Evolutionary conservation across 495 filamentous ascomycete species (phyloP), one percentile per base, ranked within the genome.

Genomic region (Xylaria grammica): DNA sequence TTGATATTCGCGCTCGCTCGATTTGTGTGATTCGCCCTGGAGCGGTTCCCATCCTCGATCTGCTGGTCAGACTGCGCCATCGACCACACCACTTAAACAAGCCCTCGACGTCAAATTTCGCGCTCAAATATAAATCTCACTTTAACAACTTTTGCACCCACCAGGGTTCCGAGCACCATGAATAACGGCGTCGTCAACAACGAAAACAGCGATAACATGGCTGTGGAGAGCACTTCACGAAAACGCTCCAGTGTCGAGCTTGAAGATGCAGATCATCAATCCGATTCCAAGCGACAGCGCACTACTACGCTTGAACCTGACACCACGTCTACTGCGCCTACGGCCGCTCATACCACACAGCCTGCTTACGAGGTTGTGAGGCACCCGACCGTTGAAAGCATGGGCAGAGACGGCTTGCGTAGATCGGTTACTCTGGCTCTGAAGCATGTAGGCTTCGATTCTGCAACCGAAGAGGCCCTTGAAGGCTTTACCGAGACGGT

Each of bases 361-460:
- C 22, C 48, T 19, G 5, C 22, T 15, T 69, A 51, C 22, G 48
- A 69, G 32, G 53, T 60, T 4, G 63, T 56, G 11, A 60, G 52
- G 9, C 40, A n/a, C 7, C 69, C 69, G 24, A 76, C 72, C 0
- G 46, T 68, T 6, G 74, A 79, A 24, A 72, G 67, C 36, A 46
- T 78, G 52, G 78, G 78, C 3, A 75, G 73, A 34, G 67, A 66
- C 20, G 79, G 75, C 3, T 48, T 83, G 34, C 73, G 72, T 26
- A 74, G 79, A 34, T 73, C 75, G 51, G 75, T 83, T 40, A 74
- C 68, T 0, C 49, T 82, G 38, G 70, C 69, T 4, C 60, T 83
- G 60, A 54, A 77, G 24, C 71, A 78, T 22, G 73, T 79, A 5
- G 81, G 81, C 29, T 83, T 81, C 53, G 76, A 79, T 15, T 53